These are phyloP conservation scores for Aspergillus sclerotiicarbonarius DNA, from an alignment of 495 filamentous ascomycete genomes.

Conservation along the genomic window DNA sequence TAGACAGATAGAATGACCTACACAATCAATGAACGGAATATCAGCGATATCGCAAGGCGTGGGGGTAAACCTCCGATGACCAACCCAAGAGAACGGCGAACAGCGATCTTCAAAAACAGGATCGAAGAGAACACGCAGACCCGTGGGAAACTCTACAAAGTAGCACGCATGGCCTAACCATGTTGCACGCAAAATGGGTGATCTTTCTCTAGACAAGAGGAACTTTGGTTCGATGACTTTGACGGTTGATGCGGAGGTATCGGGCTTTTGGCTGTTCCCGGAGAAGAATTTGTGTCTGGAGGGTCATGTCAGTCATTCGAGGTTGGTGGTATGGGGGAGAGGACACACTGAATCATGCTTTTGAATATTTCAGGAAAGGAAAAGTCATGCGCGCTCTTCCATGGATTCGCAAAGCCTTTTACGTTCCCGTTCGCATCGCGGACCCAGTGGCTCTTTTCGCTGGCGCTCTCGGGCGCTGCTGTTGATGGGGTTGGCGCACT, in stretches of 20 bases:
- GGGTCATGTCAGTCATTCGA: neutral
- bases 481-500: too few species aligned
- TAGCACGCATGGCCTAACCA: constrained; percentile 98
- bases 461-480: constrained; percentile 49
- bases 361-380: neutral
- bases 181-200: constrained; percentile 72
- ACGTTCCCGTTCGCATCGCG: constrained; percentile 28
- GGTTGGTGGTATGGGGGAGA: too few species aligned
- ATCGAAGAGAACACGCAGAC: constrained; percentile 89
- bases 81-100: constrained; percentile 66
- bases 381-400: constrained; percentile 39
- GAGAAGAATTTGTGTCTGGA: constrained; percentile 46
- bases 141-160: constrained; percentile 85
- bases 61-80: constrained; percentile 79
- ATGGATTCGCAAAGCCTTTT: constrained; percentile 58
- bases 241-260: constrained; percentile 59
- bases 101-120: constrained; percentile 92
- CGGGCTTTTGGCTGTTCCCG: constrained; percentile 57
- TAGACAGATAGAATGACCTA: too few species aligned
- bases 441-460: constrained; percentile 56
- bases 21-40: constrained; percentile 71
- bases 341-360: too few species aligned
- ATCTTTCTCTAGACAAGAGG: constrained; percentile 55
- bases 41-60: constrained; percentile 75
- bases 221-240: constrained; percentile 32